Evolutionary conservation across 208 protist genomes (phyloP).

Genomic region (Trypanosoma vivax): DNA sequence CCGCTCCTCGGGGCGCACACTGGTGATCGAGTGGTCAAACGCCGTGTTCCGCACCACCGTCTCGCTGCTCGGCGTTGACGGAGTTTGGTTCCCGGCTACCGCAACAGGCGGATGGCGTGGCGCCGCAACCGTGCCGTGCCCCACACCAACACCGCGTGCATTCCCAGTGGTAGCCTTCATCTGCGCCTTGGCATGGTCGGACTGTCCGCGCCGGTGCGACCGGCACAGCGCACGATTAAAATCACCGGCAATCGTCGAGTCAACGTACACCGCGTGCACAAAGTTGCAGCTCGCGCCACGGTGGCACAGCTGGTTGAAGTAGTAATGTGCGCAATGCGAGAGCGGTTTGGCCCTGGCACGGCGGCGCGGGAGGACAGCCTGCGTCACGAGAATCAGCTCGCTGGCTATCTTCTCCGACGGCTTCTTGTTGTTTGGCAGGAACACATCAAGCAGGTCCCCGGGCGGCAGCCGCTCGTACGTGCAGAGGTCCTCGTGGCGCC

Average conservation of each 20-base stretch:
- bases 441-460: constrained; percentile 38
- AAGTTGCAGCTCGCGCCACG: constrained; percentile 70
- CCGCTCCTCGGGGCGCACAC: too few relatives aligned
- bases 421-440: constrained; percentile 55
- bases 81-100: too few relatives aligned
- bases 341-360: constrained; percentile 23
- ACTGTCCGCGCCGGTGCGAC: constrained; percentile 21
- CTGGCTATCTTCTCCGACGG: constrained; percentile 40
- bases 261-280: constrained; percentile 69
- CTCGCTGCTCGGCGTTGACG: too few relatives aligned
- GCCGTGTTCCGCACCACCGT: too few relatives aligned
- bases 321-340: constrained; percentile 83
- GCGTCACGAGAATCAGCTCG: constrained; percentile 55
- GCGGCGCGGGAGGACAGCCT: constrained; percentile 30
- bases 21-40: too few relatives aligned
- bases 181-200: constrained; percentile 3
- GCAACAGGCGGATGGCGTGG: too few relatives aligned
- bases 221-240: constrained; percentile 47
- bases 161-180: neutral
- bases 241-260: constrained; percentile 52
- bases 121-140: too few relatives aligned
- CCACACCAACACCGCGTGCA: too few relatives aligned
- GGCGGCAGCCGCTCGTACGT: constrained; percentile 49
- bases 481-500: constrained; percentile 39
- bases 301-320: constrained; percentile 83